phyloP scores from a whole-genome alignment of 2,329 filamentous ascomycete species.

The Diaporthe sp. region DNA sequence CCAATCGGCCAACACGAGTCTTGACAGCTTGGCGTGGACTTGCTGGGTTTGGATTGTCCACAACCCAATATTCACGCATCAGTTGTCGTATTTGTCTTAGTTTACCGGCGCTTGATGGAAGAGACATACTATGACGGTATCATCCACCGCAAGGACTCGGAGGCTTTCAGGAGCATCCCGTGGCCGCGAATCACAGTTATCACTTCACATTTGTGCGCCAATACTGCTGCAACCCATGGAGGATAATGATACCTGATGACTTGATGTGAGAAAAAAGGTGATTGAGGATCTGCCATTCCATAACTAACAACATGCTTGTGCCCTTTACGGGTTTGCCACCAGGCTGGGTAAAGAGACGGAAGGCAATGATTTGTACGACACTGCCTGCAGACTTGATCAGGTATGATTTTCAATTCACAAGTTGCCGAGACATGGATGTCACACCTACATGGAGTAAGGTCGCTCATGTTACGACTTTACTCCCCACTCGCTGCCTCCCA shows the following conservation, averaged over 20 bases:
- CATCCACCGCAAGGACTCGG: background rate
- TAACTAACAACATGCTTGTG: background rate
- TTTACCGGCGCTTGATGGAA: background rate
- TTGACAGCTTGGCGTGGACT: background rate
- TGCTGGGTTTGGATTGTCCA: background rate
- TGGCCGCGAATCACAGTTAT: no score
- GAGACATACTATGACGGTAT: fast-evolving
- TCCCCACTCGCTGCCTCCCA: background rate
- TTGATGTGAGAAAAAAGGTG: no score
- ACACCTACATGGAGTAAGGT: background rate
- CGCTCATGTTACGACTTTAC: background rate
- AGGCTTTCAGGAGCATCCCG: background rate
- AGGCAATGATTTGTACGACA: background rate
- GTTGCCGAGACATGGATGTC: background rate
- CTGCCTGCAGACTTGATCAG: background rate
- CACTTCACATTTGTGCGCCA: no score
- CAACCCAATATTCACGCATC: background rate
- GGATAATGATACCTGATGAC: no score
- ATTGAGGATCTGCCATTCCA: background rate
- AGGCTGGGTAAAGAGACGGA: background rate
- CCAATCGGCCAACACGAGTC: background rate
- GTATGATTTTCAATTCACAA: background rate
- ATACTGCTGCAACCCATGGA: no score
- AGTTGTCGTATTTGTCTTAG: background rate
- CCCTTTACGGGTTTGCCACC: background rate